phyloP scores from a whole-genome alignment of 2,329 filamentous ascomycete species.

The Talaromyces sp. region DNA sequence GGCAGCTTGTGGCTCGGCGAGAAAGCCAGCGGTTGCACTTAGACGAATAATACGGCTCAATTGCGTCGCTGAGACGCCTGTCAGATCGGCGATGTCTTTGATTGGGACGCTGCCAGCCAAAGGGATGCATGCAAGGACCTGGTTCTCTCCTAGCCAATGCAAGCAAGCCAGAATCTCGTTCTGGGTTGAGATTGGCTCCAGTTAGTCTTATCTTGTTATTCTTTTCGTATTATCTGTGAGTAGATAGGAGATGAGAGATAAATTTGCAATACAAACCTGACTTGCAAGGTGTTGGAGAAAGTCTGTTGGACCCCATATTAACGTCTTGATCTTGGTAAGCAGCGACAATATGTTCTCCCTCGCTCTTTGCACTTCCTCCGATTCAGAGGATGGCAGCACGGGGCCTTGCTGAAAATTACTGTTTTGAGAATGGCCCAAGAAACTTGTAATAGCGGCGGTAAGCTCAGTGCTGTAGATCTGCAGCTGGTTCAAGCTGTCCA shows the following conservation, averaged over 20 bases:
- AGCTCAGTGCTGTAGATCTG: background rate
- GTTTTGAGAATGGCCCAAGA: background rate
- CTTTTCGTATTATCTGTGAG: background rate
- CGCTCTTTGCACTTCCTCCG: background rate
- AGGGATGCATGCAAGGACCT: conserved; percentile 43
- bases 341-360: background rate
- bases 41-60: conserved; percentile 32
- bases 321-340: conserved; percentile 16
- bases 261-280: background rate
- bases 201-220: background rate
- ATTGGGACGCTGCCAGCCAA: conserved; percentile 27
- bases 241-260: background rate
- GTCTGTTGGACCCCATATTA: conserved; percentile 20
- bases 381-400: background rate
- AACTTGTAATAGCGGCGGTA: background rate
- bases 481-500: background rate
- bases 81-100: conserved; percentile 38
- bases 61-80: conserved; percentile 32
- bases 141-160: conserved; percentile 41
- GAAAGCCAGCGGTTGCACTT: conserved; percentile 29
- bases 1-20: conserved; percentile 26
- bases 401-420: background rate
- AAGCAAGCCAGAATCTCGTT: conserved; percentile 34
- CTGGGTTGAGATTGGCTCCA: background rate
- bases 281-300: conserved; percentile 20